phyloP scores from a whole-genome alignment of 2,329 filamentous ascomycete genomes.

The Colletotrichum tofieldiae region DNA sequence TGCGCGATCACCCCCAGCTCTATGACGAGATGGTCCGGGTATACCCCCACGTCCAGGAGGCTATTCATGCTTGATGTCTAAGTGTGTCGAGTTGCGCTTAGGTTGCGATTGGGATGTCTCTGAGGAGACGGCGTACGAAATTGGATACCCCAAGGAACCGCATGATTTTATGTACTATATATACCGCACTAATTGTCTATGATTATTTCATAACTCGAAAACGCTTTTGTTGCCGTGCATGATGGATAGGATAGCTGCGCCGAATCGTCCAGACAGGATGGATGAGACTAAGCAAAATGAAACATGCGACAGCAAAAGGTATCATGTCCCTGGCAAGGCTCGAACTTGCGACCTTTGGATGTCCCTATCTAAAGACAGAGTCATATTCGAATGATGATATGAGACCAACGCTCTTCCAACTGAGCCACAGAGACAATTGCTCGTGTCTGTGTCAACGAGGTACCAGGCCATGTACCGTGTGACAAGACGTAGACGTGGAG shows the following conservation, averaged over 20 bases:
- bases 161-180: background rate
- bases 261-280: background rate
- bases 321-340: slow-evolving; percentile 28
- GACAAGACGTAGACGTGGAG: background rate
- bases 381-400: slow-evolving; percentile 1
- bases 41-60: slow-evolving; percentile 87
- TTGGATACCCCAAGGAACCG: slow-evolving; percentile 18
- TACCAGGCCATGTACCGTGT: background rate
- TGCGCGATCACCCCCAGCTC: slow-evolving; percentile 85
- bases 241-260: too few species aligned
- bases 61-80: slow-evolving; percentile 74
- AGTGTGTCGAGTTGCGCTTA: too few species aligned
- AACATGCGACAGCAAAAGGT: background rate
- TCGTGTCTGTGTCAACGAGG: accelerated
- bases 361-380: slow-evolving; percentile 9
- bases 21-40: slow-evolving; percentile 85
- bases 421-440: slow-evolving; percentile 20
- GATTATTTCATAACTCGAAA: background rate
- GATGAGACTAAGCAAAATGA: background rate
- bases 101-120: background rate
- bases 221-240: background rate
- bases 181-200: background rate
- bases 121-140: background rate
- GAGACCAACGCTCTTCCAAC: slow-evolving; percentile 22
- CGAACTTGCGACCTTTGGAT: slow-evolving; percentile 37